Evolutionary conservation across 2,329 filamentous ascomycete genomes (phyloP).

Genomic region (Cladosporium oxysporum): DNA sequence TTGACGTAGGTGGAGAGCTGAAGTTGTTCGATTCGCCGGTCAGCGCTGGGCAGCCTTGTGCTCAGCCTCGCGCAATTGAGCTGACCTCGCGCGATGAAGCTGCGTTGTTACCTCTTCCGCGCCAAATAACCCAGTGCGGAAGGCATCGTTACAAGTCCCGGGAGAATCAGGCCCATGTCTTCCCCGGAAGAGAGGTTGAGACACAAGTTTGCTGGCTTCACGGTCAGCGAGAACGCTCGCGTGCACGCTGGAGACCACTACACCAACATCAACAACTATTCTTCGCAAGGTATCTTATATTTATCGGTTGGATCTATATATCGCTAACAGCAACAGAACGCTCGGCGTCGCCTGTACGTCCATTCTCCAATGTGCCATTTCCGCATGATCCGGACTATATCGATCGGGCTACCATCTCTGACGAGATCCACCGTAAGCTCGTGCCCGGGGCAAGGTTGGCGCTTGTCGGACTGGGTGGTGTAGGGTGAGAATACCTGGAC

Average conservation of each 20-base stretch:
- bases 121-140: not conserved
- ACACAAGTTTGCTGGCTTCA: not conserved
- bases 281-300: not conserved
- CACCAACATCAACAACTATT: not conserved
- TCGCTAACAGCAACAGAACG: not conserved
- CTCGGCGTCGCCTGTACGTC: conserved; percentile 10
- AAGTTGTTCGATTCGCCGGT: not conserved
- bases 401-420: conserved; percentile 22
- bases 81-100: not conserved
- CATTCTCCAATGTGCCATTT: conserved; percentile 28
- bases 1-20: not conserved
- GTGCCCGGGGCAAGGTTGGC: conserved; percentile 22
- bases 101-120: not conserved
- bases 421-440: conserved; percentile 22
- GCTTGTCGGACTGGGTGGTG: conserved; percentile 29
- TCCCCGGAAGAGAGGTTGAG: not conserved
- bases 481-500: conserved; percentile 24
- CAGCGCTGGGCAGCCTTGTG: not conserved
- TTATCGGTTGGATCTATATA: not conserved
- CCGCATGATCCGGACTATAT: conserved; percentile 27
- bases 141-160: not conserved
- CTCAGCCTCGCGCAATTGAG: not conserved
- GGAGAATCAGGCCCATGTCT: not conserved
- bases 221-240: not conserved
- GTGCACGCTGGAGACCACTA: not conserved